phyloP scores from a whole-genome alignment of 345 rosid species.

The Brassica rapa region DNA sequence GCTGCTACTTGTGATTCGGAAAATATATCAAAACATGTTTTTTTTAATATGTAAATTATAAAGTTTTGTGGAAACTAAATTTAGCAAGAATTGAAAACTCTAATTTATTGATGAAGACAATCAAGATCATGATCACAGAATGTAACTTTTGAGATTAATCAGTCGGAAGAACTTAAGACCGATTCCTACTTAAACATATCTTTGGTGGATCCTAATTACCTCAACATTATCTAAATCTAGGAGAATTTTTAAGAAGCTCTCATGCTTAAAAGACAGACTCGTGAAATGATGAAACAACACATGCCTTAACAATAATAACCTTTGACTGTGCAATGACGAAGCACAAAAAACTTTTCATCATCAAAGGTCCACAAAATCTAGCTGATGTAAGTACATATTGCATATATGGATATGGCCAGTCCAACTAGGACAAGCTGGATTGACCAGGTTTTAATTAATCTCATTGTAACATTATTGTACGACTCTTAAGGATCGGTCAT shows the following conservation, averaged over 20 bases:
- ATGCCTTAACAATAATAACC: neutral
- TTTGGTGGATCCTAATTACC: neutral
- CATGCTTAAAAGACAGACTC: neutral
- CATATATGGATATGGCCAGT: neutral
- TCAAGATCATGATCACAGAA: neutral
- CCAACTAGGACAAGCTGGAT: neutral
- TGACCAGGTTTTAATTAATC: neutral
- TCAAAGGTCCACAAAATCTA: constrained; percentile 16
- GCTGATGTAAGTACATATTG: constrained; percentile 17
- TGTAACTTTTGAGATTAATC: neutral
- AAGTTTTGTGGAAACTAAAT: neutral
- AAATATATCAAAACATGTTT: neutral
- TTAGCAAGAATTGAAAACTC: neutral
- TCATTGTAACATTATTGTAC: neutral
- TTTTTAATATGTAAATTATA: neutral
- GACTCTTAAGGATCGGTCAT: neutral
- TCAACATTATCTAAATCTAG: neutral
- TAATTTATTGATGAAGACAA: neutral
- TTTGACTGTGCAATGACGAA: constrained; percentile 15
- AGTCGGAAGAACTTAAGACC: neutral
- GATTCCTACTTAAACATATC: neutral
- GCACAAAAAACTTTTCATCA: neutral
- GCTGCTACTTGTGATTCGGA: neutral
- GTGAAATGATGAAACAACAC: constrained; percentile 4
- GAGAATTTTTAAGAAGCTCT: neutral